Conservation (phyloP, 192 early-diverging fungal genomes). For the Coemansia sp. region DNA sequence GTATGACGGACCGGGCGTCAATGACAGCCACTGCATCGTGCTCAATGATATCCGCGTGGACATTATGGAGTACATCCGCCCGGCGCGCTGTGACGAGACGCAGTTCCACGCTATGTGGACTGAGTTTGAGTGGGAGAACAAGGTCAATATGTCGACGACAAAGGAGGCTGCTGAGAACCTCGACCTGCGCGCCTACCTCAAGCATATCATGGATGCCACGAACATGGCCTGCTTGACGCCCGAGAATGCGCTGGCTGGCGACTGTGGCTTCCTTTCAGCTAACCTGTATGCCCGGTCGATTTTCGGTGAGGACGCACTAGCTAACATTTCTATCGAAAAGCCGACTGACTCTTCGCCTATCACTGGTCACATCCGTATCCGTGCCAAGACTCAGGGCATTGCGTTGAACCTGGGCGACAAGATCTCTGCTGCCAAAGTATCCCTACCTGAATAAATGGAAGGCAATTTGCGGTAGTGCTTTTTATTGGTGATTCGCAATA, state of each 20-base stretch:
- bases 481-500: constrained; percentile 3
- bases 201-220: constrained; percentile 94
- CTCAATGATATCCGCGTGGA: constrained; percentile 98
- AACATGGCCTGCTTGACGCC: constrained; percentile 99
- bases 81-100: constrained; percentile 85
- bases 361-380: constrained; percentile 95
- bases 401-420: constrained; percentile 91
- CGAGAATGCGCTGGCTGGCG: constrained; percentile 85
- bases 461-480: background rate
- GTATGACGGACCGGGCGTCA: constrained; percentile 93
- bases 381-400: constrained; percentile 98
- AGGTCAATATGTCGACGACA: constrained; percentile 96
- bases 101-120: constrained; percentile 99
- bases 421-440: constrained; percentile 60
- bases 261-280: constrained; percentile 97
- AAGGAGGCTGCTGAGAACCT: constrained; percentile 66
- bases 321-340: constrained; percentile 94
- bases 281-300: constrained; percentile 96
- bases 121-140: constrained; percentile 99
- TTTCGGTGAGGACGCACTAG: constrained; percentile 98
- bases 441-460: constrained; percentile 13
- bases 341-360: constrained; percentile 73
- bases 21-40: constrained; percentile 90
- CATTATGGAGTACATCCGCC: constrained; percentile 99
- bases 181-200: constrained; percentile 84